Conservation (phyloP, 495 filamentous ascomycete species). For the Cercophora newfieldiana region DNA sequence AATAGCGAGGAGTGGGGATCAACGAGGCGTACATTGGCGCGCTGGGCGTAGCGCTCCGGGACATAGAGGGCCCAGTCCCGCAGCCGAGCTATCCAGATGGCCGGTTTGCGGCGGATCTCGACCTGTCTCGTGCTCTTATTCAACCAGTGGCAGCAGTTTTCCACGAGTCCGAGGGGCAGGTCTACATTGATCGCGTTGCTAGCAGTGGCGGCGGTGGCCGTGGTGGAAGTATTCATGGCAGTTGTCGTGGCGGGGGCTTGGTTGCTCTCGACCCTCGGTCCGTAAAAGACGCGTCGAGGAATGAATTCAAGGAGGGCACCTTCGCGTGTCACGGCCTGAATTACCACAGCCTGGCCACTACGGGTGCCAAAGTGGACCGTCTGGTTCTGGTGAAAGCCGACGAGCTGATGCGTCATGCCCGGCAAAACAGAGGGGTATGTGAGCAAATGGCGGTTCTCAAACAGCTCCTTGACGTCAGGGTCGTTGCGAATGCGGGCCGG, state of each 20-base stretch:
- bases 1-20: conserved; percentile 1
- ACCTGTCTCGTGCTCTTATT: background rate
- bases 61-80: conserved; percentile 8
- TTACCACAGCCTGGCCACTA: background rate
- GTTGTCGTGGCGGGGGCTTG: no score
- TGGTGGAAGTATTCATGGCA: no score
- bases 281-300: background rate
- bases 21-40: background rate
- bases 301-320: background rate
- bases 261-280: no score
- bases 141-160: conserved; percentile 12
- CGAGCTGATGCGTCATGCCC: background rate
- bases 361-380: background rate
- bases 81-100: background rate
- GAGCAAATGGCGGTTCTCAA: background rate
- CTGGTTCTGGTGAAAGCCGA: background rate
- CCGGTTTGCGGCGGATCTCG: conserved; percentile 7
- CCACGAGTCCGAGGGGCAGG: background rate
- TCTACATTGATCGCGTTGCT: no score
- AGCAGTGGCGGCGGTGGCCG: no score
- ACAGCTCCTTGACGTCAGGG: conserved; percentile 2
- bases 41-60: background rate
- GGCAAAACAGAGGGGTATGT: background rate
- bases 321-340: background rate
- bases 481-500: background rate